Evolutionary conservation across 495 filamentous ascomycete genomes (phyloP).

Genomic region (Tuber borchii): DNA sequence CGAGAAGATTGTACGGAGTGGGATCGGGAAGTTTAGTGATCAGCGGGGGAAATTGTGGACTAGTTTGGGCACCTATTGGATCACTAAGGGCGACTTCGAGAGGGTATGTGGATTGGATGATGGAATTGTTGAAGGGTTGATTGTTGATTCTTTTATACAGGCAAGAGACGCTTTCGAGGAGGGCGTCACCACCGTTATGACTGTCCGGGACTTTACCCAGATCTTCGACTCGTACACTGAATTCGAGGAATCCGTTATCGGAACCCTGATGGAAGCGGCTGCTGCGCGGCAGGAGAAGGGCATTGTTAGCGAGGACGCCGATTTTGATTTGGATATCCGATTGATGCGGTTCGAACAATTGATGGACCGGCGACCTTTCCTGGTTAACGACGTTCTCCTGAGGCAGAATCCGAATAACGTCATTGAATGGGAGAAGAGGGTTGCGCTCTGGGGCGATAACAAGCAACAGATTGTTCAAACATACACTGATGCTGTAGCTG

Average conservation of each 20-base stretch:
- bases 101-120: conserved; percentile 38
- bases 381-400: conserved; percentile 91
- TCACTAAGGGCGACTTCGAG: conserved; percentile 85
- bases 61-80: conserved; percentile 94
- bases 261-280: conserved; percentile 80
- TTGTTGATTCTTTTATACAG: conserved; percentile 33
- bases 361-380: conserved; percentile 94
- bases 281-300: conserved; percentile 75
- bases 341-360: conserved; percentile 98
- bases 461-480: conserved; percentile 85
- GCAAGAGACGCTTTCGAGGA: conserved; percentile 94
- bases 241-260: conserved; percentile 94
- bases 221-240: conserved; percentile 95
- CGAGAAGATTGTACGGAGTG: conserved; percentile 86
- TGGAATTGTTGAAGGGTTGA: background rate
- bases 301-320: conserved; percentile 72
- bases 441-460: conserved; percentile 91
- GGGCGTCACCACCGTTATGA: conserved; percentile 97
- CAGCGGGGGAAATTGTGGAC: conserved; percentile 97
- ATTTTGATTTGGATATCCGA: conserved; percentile 92
- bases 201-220: conserved; percentile 94
- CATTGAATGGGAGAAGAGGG: conserved; percentile 92
- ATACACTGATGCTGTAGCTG: conserved; percentile 87
- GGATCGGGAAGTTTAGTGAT: conserved; percentile 85
- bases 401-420: conserved; percentile 97